A percentile compares a stretch with the other conserved stretches of the same genome.
phyloP scores from a whole-genome alignment of 2,329 filamentous ascomycete genomes.

The Trichoderma endophyticum region DNA sequence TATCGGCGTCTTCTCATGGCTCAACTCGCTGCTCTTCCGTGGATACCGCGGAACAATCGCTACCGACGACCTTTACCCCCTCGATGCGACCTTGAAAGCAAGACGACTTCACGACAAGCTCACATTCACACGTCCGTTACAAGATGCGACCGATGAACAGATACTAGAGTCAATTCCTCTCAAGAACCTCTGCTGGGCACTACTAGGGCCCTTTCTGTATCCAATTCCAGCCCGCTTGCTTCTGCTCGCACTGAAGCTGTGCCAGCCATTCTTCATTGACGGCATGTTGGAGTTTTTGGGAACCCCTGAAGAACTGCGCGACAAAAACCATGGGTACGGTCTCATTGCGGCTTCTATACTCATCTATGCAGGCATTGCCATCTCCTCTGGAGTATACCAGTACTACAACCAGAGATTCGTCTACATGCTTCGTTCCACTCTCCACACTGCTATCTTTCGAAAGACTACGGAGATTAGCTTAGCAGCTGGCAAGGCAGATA shows the following conservation, averaged over 20 bases:
- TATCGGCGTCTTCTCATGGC: background rate
- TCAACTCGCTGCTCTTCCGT: background rate
- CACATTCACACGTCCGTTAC: too few species aligned
- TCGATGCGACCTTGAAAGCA: too few species aligned
- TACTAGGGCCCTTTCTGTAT: too few species aligned
- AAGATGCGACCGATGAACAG: too few species aligned
- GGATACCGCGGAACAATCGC: background rate
- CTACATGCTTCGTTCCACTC: background rate
- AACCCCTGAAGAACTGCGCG: background rate
- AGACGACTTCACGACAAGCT: too few species aligned
- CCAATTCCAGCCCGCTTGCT: background rate
- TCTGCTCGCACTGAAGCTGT: background rate
- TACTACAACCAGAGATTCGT: background rate
- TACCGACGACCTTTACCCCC: background rate
- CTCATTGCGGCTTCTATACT: background rate
- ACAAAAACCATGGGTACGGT: background rate
- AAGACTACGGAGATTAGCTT: slow-evolving; percentile 15
- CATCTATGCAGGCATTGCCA: slow-evolving; percentile 2
- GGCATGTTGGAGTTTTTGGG: background rate
- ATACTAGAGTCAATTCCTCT: too few species aligned
- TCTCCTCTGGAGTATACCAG: background rate
- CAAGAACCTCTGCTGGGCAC: too few species aligned
- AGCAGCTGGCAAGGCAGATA: slow-evolving; percentile 21
- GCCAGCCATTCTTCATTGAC: background rate
- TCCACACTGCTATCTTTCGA: background rate